Evolutionary conservation across 2,329 filamentous ascomycete genomes (phyloP), one percentile per base, ranked within the genome.

Genomic region (Pseudocercospora macadamiae): DNA sequence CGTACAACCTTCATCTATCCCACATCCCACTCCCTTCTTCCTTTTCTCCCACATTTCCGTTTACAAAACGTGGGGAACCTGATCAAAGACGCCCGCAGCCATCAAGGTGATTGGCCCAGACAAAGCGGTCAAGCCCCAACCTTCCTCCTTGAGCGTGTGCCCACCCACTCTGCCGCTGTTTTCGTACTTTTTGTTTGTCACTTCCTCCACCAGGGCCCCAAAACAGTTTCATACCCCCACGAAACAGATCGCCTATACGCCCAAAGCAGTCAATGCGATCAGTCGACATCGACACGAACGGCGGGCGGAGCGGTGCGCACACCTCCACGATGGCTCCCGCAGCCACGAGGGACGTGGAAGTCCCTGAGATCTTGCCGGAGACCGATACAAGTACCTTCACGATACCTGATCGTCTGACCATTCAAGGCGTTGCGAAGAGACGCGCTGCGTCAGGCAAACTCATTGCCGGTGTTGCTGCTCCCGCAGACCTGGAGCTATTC

Each of bases 401-500:
- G 9, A 61, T 81, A 19, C 78, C 80, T 1, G 74, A 79, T 54
- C 78, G 79, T 26, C 78, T 91, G 69, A 87, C 86, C 26, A 74
- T 91, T 71, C 83, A 87, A 66, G 85, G 85, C 61, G 86, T 96
- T 57, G 75, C 83, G 54, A 85, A 84, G 36, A 82, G 89, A 66
- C 84, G 93, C 49, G 83, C 82, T 61, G 90, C 89, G 69, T 83
- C 85, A n/a, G 89, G 88, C 2, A 86, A 85, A 68, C 80, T 95
- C 36, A 81, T 89, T 63, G 90, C 87, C 16, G 89, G 89, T 34
- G 84, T 91, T 47, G 93, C 93, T 28, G 90, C 91, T 8, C 82
- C 84, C 51, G 88, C 89, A 2, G 87, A 88, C 74, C 90, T 90
- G 74, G 89, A 93, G 68, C 86, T 89, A 80, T 97, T 96, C 77